These are phyloP conservation scores for Raddia guianensis DNA, from an alignment of 176 grass and related monocot species.

Conservation along the genomic window DNA sequence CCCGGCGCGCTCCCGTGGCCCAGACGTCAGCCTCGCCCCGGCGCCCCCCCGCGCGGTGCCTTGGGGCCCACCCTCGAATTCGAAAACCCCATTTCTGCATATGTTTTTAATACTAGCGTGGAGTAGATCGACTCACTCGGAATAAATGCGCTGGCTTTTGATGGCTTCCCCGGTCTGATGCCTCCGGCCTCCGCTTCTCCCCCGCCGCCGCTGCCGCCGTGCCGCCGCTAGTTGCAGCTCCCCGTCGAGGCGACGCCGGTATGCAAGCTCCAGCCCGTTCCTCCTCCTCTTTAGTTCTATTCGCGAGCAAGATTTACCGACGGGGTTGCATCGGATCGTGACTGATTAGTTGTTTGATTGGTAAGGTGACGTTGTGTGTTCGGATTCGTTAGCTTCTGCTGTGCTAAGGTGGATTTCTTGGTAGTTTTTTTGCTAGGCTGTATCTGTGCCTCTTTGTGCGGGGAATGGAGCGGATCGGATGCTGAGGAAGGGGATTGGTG, in stretches of 20 bases:
- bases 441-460: conserved; percentile 4
- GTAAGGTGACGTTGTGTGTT: neutral
- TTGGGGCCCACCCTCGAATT: conserved; percentile 31
- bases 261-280: neutral
- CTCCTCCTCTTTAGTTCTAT: neutral
- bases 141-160: conserved; percentile 42
- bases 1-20: neutral
- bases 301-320: neutral
- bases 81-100: conserved; percentile 33
- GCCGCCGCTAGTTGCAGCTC: conserved; percentile 24
- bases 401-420: neutral
- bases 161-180: conserved; percentile 43
- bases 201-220: neutral
- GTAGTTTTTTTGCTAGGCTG: conserved; percentile 17
- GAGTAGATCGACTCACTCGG: conserved; percentile 16
- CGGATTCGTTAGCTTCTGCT: neutral
- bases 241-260: conserved; percentile 17
- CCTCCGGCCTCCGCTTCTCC: conserved; percentile 26
- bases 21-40: neutral
- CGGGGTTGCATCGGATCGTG: neutral
- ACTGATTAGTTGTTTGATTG: neutral
- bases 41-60: neutral
- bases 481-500: neutral
- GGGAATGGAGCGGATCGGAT: conserved; percentile 24
- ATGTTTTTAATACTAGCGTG: conserved; percentile 32